Evolutionary conservation across 2,329 filamentous ascomycete genomes (phyloP).

Genomic region (Colletotrichum lini): DNA sequence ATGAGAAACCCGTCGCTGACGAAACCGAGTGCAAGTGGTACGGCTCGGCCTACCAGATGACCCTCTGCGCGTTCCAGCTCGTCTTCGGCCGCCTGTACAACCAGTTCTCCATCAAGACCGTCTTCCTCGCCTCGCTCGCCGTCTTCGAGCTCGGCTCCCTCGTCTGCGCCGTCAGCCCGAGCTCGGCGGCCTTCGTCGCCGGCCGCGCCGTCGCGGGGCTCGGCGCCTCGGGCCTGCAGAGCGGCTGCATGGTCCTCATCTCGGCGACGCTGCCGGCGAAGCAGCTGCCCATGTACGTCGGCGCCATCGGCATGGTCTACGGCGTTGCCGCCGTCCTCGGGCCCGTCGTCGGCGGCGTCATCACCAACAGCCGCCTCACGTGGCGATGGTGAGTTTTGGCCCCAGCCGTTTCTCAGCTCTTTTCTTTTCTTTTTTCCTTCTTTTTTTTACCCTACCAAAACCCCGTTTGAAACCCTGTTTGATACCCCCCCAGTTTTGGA

Average conservation of each 20-base stretch:
- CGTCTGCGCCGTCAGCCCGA: conserved; percentile 53
- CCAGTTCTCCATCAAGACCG: conserved; percentile 48
- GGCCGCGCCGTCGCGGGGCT: conserved; percentile 55
- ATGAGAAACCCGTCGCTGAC: too few species aligned
- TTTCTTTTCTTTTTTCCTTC: too few species aligned
- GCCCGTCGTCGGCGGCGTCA: conserved; percentile 42
- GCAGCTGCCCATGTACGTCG: conserved; percentile 25
- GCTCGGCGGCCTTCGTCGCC: conserved; percentile 53
- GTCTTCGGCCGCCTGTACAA: conserved; percentile 51
- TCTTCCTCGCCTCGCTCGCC: conserved; percentile 48
- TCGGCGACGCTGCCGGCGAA: conserved; percentile 30
- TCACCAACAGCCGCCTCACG: conserved; percentile 26
- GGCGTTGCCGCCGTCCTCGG: conserved; percentile 33
- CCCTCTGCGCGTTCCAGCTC: conserved; percentile 46
- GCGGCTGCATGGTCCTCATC: conserved; percentile 34
- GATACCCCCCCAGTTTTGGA: neutral
- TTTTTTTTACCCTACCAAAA: too few species aligned
- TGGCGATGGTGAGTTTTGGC: conserved; percentile 32
- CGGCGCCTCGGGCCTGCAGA: conserved; percentile 49
- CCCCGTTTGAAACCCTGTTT: too few species aligned
- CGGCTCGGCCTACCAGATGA: conserved; percentile 48
- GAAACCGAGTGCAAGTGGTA: conserved; percentile 46
- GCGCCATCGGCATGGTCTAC: conserved; percentile 34
- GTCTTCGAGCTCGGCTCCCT: conserved; percentile 53
- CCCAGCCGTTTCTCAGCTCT: too few species aligned